Base-by-base conservation (phyloP, 352 stramenopile genomes). In the Globisporangium perplexum region DNA sequence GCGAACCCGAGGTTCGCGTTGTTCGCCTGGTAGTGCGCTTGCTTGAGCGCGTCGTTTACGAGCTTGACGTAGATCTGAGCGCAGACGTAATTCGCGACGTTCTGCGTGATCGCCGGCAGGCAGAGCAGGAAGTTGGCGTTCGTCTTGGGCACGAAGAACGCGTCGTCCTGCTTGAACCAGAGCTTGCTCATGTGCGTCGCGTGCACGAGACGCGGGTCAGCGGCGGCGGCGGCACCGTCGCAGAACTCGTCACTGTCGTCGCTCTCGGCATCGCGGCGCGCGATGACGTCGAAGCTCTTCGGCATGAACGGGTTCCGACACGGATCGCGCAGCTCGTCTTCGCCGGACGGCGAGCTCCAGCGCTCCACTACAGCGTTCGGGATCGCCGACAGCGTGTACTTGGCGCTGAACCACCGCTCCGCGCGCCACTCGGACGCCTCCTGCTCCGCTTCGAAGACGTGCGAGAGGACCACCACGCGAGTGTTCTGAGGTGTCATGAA, bases 151-250 rank as follows among this genome's bases (percentile, higher is more conserved):
- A 78, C 66, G 28, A 67, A 57, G 55, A 95, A 95, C 23, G 51
- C 71, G 22, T 54, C 41, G 39, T 90, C 82, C 7, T 68, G 80
- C 24, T 90, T 86, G 71, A 80, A 93, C 77, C 83, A 93, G 26
- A 93, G 67, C 55, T 87, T 78, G 50, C 66, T 82, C 53, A 66
- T 64, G 10, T 22, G 35, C 3, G 69, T 78, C 28, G 55, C 59
- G 38, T 60, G 43, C 12, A 74, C 63, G 3, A 87, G 56, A 24
- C 71, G 39, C 0, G 75, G 74, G 43, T 68, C 57, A 20, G 22
- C 65, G n/a, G n/a, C n/a, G n/a, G n/a, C n/a, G n/a, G n/a, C n/a
- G n/a, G n/a, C n/a, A n/a, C n/a, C 39, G 12, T 52, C 3, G 60
- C 50, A 14, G 3, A 12, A 47, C 45, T 47, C 24, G 7, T 28